These are phyloP conservation scores for Euphorbia tirucalli DNA, from an alignment of 345 rosid species.

Conservation along the genomic window DNA sequence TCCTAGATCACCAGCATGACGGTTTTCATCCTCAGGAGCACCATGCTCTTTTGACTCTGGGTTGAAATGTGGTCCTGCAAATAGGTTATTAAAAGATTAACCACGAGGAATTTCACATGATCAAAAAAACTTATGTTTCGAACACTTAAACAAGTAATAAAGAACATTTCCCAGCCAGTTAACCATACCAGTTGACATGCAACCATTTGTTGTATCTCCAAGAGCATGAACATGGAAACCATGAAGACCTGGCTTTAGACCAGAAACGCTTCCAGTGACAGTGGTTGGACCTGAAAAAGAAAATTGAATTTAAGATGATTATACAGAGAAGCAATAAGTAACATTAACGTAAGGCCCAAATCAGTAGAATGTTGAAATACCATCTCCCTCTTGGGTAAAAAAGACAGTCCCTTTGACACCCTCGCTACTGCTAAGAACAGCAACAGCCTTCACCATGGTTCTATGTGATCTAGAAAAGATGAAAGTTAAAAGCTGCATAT, in stretches of 20 bases:
- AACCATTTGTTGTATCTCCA: slow-evolving; percentile 97
- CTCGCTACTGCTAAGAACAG: slow-evolving; percentile 63
- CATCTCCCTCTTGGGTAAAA: slow-evolving; percentile 82
- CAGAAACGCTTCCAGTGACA: slow-evolving; percentile 71
- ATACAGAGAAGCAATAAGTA: slow-evolving; percentile 6
- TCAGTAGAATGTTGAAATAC: slow-evolving; percentile 28
- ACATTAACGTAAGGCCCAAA: neutral
- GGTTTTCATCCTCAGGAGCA: slow-evolving; percentile 75
- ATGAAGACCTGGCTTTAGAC: slow-evolving; percentile 91
- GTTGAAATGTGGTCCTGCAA: slow-evolving; percentile 84
- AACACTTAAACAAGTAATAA: neutral
- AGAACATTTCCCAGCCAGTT: neutral
- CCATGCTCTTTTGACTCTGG: slow-evolving; percentile 87
- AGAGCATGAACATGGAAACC: slow-evolving; percentile 98
- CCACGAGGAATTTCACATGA: neutral
- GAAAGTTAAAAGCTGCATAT: slow-evolving; percentile 1
- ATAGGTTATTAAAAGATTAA: slow-evolving; percentile 6
- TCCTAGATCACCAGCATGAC: slow-evolving; percentile 97
- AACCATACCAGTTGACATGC: slow-evolving; percentile 92
- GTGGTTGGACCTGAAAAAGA: slow-evolving; percentile 60
- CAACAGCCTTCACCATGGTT: slow-evolving; percentile 86
- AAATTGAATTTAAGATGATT: neutral
- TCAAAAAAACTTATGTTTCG: neutral
- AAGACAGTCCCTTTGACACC: slow-evolving; percentile 74
- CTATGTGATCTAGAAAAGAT: slow-evolving; percentile 62